phyloP scores from a whole-genome alignment of 345 rosid species.

The Nasturtium officinale region DNA sequence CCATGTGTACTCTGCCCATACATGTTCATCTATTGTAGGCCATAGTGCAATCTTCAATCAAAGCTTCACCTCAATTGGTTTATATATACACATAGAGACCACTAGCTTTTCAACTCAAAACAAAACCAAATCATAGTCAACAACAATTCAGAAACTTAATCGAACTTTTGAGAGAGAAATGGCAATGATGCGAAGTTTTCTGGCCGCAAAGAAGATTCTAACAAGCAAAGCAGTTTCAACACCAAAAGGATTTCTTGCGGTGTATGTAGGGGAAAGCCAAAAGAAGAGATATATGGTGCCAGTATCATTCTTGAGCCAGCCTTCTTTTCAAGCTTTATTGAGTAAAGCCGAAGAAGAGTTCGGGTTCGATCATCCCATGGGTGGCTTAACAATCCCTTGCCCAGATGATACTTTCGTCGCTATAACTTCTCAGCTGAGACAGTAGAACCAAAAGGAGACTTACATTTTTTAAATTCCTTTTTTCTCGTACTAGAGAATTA shows the following conservation, averaged over 20 bases:
- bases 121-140: conserved; percentile 4
- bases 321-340: conserved; percentile 48
- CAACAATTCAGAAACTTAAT: background rate
- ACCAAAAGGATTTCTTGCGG: conserved; percentile 47
- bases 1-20: conserved; percentile 3
- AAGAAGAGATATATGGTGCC: conserved; percentile 49
- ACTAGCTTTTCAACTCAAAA: background rate
- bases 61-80: conserved; percentile 1
- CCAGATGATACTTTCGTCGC: conserved; percentile 43
- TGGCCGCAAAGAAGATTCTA: conserved; percentile 13
- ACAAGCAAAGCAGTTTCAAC: conserved; percentile 6
- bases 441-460: background rate
- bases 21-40: background rate
- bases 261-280: conserved; percentile 51
- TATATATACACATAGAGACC: background rate
- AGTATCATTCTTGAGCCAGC: conserved; percentile 42
- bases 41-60: background rate
- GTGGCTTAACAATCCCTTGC: conserved; percentile 55
- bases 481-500: background rate
- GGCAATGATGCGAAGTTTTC: background rate
- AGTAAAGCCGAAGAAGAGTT: conserved; percentile 53
- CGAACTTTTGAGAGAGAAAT: conserved; percentile 13
- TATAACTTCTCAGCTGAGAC: conserved; percentile 1
- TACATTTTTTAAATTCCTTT: background rate
- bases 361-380: conserved; percentile 52